Percentiles rank a stretch among this genome's conserved stretches.
Conservation (phyloP, 2,329 filamentous ascomycete genomes). For the Epichloe sp. region DNA sequence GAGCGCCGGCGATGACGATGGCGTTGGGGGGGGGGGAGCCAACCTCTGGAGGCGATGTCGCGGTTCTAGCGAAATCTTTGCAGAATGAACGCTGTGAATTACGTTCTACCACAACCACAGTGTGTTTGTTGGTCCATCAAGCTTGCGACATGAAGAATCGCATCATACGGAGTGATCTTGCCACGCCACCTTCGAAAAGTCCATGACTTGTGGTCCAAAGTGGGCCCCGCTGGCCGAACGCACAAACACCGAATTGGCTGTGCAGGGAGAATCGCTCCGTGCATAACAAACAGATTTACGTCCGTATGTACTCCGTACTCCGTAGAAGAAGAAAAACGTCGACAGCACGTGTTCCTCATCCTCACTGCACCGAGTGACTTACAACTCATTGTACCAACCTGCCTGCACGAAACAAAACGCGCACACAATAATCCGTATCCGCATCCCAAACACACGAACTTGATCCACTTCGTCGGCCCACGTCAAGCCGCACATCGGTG, state of each 20-base stretch:
- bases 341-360: no score
- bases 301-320: no score
- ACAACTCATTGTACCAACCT: no score
- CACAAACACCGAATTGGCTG: background rate
- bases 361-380: no score
- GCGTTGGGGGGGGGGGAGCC: background rate
- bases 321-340: background rate
- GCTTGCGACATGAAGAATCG: background rate
- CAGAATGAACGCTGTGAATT: background rate
- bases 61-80: background rate
- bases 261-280: no score
- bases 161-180: background rate
- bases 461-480: background rate
- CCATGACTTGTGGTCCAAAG: constrained; percentile 1
- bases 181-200: background rate
- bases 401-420: background rate
- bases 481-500: constrained; percentile 2
- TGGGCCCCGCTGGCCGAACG: background rate
- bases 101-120: background rate
- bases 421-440: background rate
- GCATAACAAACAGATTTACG: background rate
- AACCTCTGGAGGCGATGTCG: no score
- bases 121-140: background rate
- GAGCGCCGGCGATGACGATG: background rate
- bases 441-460: background rate